phyloP scores from a whole-genome alignment of 2,329 filamentous ascomycete species.

The Alternaria sp. region DNA sequence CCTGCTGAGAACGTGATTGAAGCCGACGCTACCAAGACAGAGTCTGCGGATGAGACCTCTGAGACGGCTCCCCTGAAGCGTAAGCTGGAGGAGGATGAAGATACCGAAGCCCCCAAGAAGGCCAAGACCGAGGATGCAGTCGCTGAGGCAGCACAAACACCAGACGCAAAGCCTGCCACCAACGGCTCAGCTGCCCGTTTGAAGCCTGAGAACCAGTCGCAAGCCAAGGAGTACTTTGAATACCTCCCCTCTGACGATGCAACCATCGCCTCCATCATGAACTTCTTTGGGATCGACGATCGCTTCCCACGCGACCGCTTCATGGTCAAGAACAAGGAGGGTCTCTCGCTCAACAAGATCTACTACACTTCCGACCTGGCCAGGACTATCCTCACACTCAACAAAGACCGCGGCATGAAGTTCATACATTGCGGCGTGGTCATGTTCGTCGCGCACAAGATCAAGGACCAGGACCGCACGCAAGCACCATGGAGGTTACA shows the following conservation, averaged over 20 bases:
- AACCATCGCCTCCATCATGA: constrained; percentile 77
- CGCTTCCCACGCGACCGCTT: constrained; percentile 90
- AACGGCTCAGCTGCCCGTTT: constrained; percentile 38
- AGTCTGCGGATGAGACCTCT: constrained; percentile 13
- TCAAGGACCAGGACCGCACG: constrained; percentile 96
- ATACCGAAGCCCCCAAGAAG: constrained; percentile 38
- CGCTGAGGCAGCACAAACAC: constrained; percentile 8
- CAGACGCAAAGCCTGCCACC: constrained; percentile 17
- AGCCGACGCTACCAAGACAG: constrained; percentile 27
- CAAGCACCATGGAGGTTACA: constrained; percentile 94
- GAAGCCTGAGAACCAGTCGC: constrained; percentile 57
- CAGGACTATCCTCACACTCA: constrained; percentile 82
- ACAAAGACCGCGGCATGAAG: constrained; percentile 89
- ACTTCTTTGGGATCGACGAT: constrained; percentile 83
- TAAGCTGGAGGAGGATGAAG: constrained; percentile 48
- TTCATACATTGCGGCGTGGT: constrained; percentile 97
- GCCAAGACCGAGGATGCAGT: constrained; percentile 36
- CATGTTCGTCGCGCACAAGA: constrained; percentile 74
- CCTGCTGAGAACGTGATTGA: constrained; percentile 34
- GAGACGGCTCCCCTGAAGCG: constrained; percentile 46
- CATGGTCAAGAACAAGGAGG: constrained; percentile 92
- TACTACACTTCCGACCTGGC: constrained; percentile 92
- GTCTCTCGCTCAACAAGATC: constrained; percentile 88
- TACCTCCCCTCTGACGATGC: constrained; percentile 77
- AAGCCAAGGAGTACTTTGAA: constrained; percentile 87